Conservation (phyloP, 768 basidiomycete genomes). For the Myochromella boudieri region DNA sequence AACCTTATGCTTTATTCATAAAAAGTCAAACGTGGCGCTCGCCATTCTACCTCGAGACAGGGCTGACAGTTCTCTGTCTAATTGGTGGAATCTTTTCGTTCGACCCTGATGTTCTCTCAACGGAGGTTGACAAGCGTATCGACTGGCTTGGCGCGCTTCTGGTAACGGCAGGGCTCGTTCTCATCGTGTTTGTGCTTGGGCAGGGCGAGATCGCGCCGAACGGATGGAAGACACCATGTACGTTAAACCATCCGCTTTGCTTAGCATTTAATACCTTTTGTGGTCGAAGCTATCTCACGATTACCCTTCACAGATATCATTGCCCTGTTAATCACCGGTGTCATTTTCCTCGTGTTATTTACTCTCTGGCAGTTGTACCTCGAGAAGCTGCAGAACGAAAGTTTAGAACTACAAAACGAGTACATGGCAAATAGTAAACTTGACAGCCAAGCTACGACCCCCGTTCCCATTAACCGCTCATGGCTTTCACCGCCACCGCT, state of each 20-base stretch:
- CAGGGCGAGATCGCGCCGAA: slow-evolving; percentile 57
- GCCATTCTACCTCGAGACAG: slow-evolving; percentile 56
- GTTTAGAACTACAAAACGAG: background rate
- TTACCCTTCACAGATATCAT: slow-evolving; percentile 53
- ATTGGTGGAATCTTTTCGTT: slow-evolving; percentile 59
- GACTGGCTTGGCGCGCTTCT: slow-evolving; percentile 77
- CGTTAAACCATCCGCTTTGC: slow-evolving; percentile 3
- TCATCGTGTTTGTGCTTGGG: slow-evolving; percentile 69
- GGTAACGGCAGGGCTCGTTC: slow-evolving; percentile 59
- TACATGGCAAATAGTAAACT: background rate
- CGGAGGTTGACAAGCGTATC: slow-evolving; percentile 44
- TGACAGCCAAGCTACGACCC: background rate
- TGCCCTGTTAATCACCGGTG: slow-evolving; percentile 56
- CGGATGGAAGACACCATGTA: slow-evolving; percentile 51
- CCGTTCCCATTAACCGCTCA: slow-evolving; percentile 1
- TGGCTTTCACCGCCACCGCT: slow-evolving; percentile 50
- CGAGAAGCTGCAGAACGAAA: slow-evolving; percentile 30
- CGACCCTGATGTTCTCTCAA: slow-evolving; percentile 52
- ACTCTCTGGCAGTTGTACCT: slow-evolving; percentile 62
- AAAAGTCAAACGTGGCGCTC: slow-evolving; percentile 65
- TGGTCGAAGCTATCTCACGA: slow-evolving; percentile 17
- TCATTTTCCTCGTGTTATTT: slow-evolving; percentile 54
- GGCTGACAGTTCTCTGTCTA: slow-evolving; percentile 50
- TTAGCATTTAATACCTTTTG: background rate
- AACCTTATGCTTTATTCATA: background rate